phyloP scores from a whole-genome alignment of 805 yeast species.

The Saccharomycopsis synnaedendra region DNA sequence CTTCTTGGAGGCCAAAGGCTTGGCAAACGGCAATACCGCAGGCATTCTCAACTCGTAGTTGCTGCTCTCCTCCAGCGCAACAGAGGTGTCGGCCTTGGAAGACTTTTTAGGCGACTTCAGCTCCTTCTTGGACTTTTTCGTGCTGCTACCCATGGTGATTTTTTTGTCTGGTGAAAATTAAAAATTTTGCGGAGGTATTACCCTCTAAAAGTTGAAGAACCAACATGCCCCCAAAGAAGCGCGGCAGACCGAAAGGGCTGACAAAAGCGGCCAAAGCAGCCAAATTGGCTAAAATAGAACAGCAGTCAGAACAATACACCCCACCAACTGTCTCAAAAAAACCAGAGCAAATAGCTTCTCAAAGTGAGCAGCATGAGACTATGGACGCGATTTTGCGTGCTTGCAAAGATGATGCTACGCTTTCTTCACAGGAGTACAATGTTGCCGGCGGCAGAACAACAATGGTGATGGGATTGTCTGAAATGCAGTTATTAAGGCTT shows the following conservation, averaged over 20 bases:
- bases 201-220: background rate
- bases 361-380: too few relatives aligned
- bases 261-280: too few relatives aligned
- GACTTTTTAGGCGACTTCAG: slow-evolving; percentile 8
- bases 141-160: slow-evolving; percentile 11
- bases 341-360: too few relatives aligned
- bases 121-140: slow-evolving; percentile 13
- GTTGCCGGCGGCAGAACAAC: background rate
- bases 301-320: background rate
- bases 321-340: background rate
- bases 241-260: too few relatives aligned
- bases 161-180: background rate
- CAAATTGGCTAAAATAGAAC: background rate
- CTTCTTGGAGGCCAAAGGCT: slow-evolving; percentile 92
- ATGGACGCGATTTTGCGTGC: too few relatives aligned
- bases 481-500: slow-evolving; percentile 2
- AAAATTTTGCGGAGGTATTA: slow-evolving; percentile 5
- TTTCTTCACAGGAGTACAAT: too few relatives aligned
- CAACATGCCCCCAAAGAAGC: background rate
- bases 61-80: slow-evolving; percentile 30
- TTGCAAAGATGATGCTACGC: too few relatives aligned
- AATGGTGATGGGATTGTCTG: slow-evolving; percentile 8
- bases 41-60: slow-evolving; percentile 89
- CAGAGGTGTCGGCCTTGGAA: slow-evolving; percentile 12
- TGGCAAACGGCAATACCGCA: slow-evolving; percentile 84